Conservation (phyloP, 192 early-diverging fungal species). For the Spizellomyces punctatus region DNA sequence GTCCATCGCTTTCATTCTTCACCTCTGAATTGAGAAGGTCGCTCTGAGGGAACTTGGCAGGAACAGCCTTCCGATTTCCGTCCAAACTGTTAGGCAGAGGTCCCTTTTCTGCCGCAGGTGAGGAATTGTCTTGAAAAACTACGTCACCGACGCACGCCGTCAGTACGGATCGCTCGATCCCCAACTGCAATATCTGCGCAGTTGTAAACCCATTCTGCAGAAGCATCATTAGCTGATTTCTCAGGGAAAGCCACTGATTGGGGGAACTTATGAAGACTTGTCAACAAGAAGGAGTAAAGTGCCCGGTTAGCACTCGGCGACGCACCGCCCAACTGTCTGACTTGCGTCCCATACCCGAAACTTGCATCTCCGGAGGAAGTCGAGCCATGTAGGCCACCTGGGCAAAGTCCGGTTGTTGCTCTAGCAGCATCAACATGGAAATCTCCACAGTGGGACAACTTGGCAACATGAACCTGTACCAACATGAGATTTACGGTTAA, state of each 20-base stretch:
- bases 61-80: background rate
- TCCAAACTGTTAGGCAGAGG: background rate
- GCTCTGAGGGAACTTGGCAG: background rate
- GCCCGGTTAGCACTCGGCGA: background rate
- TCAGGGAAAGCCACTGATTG: background rate
- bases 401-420: slow-evolving; percentile 1
- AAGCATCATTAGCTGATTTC: background rate
- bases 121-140: too few species aligned
- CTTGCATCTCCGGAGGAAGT: background rate
- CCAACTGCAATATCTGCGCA: background rate
- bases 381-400: slow-evolving; percentile 6
- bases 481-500: too few species aligned
- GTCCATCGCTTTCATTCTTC: background rate
- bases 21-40: background rate
- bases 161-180: background rate
- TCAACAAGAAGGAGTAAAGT: background rate
- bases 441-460: too few species aligned
- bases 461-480: too few species aligned
- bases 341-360: background rate
- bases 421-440: background rate
- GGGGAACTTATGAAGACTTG: background rate
- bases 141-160: background rate
- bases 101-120: background rate
- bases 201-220: background rate
- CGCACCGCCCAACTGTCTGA: background rate